Evolutionary conservation across 306 rosid genomes (phyloP), one percentile per base, ranked within the genome.

Genomic region (Benincasa hispida): DNA sequence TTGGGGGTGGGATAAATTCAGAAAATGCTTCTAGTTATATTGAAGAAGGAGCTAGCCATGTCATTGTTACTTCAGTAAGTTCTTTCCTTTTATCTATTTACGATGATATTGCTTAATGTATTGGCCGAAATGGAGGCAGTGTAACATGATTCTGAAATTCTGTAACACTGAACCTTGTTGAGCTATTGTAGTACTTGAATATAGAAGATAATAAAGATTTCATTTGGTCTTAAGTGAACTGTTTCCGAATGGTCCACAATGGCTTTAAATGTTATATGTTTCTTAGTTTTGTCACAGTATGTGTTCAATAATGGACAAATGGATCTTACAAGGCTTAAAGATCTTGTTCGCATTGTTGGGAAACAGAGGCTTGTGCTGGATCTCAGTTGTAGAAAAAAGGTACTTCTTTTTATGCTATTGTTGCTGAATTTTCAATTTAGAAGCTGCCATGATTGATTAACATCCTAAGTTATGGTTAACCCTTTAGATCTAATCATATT

Each of bases 331-430:
- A 89, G 93, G 82, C 96, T 94, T 65, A 84, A 89, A 79, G 91
- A 85, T 81, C 91, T 94, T 81, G 97, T 90, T 80, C 83, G 50
- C 76, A 85, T 84, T 69, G 88, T 90, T 79, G 97, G 98, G 77
- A 94, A 88, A 77, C 84, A 90, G 77, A 89, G 97, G 81, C 98
- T 94, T 84, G 93, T 94, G 76, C 82, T 94, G 88, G 98, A 94
- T 79, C 97, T 94, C 79, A 94, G 98, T 81, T 94, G 98, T 91
- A 86, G 96, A 82, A 89, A 87, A 83, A 94, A 85, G 97, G 97
- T 93, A 91, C 17, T 41, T 19, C 18, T n/a, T 41, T 42, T 5
- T 21, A 21, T 11, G 19, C 54, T 21, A 37, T 22, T 67, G 11
- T 67, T 67, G n/a, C 32, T 11, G 32, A 17, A 11, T 22, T 22